Conservation (phyloP, 2,329 filamentous ascomycete genomes). For the Emericellopsis atlantica region DNA sequence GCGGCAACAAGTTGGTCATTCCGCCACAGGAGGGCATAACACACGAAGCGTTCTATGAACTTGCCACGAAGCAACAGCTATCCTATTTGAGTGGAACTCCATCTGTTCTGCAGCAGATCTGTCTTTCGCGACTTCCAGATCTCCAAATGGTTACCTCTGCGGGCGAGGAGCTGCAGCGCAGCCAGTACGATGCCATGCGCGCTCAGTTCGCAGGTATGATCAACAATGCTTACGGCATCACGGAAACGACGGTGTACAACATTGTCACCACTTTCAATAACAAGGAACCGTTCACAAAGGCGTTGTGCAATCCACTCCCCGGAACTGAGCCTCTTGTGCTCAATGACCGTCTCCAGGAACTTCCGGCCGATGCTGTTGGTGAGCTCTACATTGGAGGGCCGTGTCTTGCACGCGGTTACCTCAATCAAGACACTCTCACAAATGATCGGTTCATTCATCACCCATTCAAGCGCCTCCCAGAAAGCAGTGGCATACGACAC, state of each 20-base stretch:
- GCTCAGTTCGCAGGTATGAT: constrained; percentile 3
- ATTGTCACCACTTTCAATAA: constrained; percentile 3
- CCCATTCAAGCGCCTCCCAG: not conserved
- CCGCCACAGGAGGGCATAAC: not conserved
- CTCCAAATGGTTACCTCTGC: not conserved
- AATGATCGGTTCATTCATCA: not conserved
- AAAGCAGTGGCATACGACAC: no score
- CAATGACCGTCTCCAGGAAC: constrained; percentile 1
- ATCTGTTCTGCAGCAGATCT: not conserved
- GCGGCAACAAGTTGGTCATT: constrained; percentile 1
- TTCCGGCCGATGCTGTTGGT: constrained; percentile 1
- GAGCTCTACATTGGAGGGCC: constrained; percentile 3
- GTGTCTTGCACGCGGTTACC: constrained; percentile 2
- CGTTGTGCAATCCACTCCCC: constrained; percentile 1
- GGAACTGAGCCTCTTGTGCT: constrained; percentile 19
- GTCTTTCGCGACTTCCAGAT: not conserved
- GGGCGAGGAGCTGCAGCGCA: not conserved
- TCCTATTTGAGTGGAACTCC: not conserved
- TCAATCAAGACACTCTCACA: constrained; percentile 1
- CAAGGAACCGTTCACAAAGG: constrained; percentile 1
- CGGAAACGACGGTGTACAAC: constrained; percentile 1
- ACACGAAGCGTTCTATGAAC: not conserved
- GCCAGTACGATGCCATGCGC: constrained; percentile 3
- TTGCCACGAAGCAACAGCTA: not conserved
- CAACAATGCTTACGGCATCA: constrained; percentile 5